These are phyloP conservation scores for Cytospora schulzeri DNA, from an alignment of 2,329 filamentous ascomycete species.

Conservation along the genomic window DNA sequence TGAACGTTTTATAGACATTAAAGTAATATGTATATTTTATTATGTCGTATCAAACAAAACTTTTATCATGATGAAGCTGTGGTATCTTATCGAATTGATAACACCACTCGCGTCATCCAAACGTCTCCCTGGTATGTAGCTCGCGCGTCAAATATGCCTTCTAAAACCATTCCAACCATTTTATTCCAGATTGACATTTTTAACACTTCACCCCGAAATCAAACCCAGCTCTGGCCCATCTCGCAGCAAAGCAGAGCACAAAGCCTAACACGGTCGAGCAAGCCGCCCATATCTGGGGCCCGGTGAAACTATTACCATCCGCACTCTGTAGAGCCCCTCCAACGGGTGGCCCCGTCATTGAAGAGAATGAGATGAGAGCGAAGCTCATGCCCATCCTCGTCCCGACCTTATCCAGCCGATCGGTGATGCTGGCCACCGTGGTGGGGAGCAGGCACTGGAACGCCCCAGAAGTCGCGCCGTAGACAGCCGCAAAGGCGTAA, in stretches of 20 bases:
- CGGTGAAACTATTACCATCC: conserved; percentile 32
- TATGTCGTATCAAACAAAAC: too few relatives aligned
- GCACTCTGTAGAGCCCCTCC: conserved; percentile 38
- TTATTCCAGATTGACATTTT: not conserved
- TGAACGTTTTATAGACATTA: too few relatives aligned
- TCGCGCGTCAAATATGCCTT: not conserved
- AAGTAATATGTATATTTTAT: too few relatives aligned
- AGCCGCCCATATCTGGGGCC: conserved; percentile 38
- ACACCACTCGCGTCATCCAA: too few relatives aligned
- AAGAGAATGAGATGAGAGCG: conserved; percentile 34
- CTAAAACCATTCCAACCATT: not conserved
- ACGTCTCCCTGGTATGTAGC: not conserved
- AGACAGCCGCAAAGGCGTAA: conserved; percentile 39
- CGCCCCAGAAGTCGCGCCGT: conserved; percentile 36
- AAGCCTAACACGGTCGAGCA: conserved; percentile 32
- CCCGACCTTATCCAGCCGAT: conserved; percentile 37
- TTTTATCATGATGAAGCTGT: too few relatives aligned
- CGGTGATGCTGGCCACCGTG: conserved; percentile 38
- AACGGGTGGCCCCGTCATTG: conserved; percentile 39
- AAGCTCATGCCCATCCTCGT: conserved; percentile 41
- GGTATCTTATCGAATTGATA: too few relatives aligned
- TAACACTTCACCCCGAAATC: conserved; percentile 11
- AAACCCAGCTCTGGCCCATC: conserved; percentile 16
- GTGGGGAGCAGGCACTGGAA: conserved; percentile 40
- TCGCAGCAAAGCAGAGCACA: conserved; percentile 22